Percentiles rank a stretch among this genome's conserved stretches.
phyloP scores from a whole-genome alignment of 768 basidiomycete species.

The Boletellus ananas region DNA sequence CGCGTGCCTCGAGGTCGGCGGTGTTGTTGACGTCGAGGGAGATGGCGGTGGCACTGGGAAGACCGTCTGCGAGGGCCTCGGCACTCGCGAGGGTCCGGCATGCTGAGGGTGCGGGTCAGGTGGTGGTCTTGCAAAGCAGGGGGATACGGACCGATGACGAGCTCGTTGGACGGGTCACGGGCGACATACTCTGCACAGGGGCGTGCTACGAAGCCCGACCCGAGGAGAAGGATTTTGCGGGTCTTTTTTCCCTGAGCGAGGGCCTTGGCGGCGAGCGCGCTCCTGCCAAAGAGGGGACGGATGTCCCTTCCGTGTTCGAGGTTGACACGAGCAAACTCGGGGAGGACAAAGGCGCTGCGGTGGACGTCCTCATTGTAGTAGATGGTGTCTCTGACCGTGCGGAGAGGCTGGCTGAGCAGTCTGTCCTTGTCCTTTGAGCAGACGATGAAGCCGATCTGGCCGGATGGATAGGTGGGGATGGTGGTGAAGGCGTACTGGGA shows the following conservation, averaged over 20 bases:
- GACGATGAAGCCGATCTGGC: slow-evolving; percentile 93
- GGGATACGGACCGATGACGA: slow-evolving; percentile 72
- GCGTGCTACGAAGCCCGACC: slow-evolving; percentile 91
- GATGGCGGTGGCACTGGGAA: slow-evolving; percentile 68
- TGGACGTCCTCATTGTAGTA: slow-evolving; percentile 90
- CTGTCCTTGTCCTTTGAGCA: slow-evolving; percentile 74
- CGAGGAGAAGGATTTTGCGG: slow-evolving; percentile 76
- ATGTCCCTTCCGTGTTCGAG: slow-evolving; percentile 72
- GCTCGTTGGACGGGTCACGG: slow-evolving; percentile 71
- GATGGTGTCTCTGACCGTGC: slow-evolving; percentile 62
- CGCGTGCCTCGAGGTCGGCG: slow-evolving; percentile 69
- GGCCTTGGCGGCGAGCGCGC: slow-evolving; percentile 41
- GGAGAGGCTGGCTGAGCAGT: slow-evolving; percentile 68
- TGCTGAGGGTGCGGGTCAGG: slow-evolving; percentile 40
- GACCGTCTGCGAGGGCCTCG: slow-evolving; percentile 58
- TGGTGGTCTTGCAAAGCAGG: neutral
- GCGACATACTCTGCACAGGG: slow-evolving; percentile 96
- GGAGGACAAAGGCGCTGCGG: slow-evolving; percentile 78
- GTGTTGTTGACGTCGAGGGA: slow-evolving; percentile 78
- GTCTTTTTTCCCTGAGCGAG: slow-evolving; percentile 50
- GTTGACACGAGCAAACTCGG: slow-evolving; percentile 81
- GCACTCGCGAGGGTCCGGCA: slow-evolving; percentile 85
- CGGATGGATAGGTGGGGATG: slow-evolving; percentile 97
- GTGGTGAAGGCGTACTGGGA: slow-evolving; percentile 93
- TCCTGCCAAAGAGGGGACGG: slow-evolving; percentile 71